Percentiles rank a stretch among this genome's conserved stretches.
phyloP scores from a whole-genome alignment of 2,329 filamentous ascomycete genomes.

The Sarocladium brachiariae region DNA sequence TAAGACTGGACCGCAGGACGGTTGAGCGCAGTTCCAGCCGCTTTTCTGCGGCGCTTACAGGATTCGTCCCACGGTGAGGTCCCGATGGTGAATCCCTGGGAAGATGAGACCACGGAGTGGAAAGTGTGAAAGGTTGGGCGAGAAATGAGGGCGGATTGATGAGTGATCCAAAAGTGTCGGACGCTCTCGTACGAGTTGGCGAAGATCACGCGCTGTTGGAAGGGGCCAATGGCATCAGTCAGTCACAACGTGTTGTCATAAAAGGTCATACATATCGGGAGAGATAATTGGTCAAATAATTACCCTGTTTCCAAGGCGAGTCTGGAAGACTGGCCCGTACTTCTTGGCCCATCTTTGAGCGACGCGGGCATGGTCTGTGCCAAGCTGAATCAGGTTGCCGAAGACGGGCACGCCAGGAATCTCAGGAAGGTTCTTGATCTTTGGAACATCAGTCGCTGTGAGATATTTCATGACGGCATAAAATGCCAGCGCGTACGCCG shows the following conservation, averaged over 20 bases:
- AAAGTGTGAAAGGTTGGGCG: constrained; percentile 76
- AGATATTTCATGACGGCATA: constrained; percentile 24
- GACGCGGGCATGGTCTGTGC: constrained; percentile 47
- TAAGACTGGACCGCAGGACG: constrained; percentile 70
- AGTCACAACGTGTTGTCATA: too few relatives aligned
- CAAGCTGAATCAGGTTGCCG: constrained; percentile 56
- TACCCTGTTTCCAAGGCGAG: constrained; percentile 61
- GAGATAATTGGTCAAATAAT: too few relatives aligned
- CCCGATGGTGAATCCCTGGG: constrained; percentile 75
- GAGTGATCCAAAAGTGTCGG: constrained; percentile 67
- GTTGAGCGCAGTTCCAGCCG: constrained; percentile 72
- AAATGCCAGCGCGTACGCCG: neutral
- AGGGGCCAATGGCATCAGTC: neutral
- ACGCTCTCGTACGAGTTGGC: constrained; percentile 74
- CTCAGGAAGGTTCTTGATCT: constrained; percentile 55
- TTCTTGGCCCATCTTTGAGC: constrained; percentile 51
- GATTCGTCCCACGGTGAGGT: constrained; percentile 80
- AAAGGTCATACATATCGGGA: too few relatives aligned
- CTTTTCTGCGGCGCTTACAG: constrained; percentile 70
- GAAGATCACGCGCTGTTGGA: constrained; percentile 58
- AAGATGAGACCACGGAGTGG: constrained; percentile 69
- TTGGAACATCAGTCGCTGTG: constrained; percentile 47
- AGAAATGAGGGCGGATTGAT: constrained; percentile 71
- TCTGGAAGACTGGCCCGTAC: constrained; percentile 60
- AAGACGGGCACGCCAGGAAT: constrained; percentile 56